These are phyloP conservation scores for Ophiocordyceps camponoti-saundersi DNA, from an alignment of 2,329 filamentous ascomycete genomes.

Conservation along the genomic window DNA sequence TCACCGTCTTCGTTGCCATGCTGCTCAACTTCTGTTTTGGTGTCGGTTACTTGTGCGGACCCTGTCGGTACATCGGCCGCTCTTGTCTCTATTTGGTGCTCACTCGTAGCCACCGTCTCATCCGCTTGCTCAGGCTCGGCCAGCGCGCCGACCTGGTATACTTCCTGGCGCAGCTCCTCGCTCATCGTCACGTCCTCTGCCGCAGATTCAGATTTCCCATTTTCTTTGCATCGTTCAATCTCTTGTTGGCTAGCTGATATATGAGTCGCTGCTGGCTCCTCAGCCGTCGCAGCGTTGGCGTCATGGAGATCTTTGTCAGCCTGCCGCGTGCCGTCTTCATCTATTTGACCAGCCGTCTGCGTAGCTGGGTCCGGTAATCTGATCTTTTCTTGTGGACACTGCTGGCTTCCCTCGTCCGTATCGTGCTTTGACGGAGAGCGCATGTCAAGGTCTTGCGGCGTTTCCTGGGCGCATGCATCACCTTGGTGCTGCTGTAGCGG, in stretches of 20 bases:
- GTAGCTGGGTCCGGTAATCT: background rate
- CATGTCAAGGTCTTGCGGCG: background rate
- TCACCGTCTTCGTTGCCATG: background rate
- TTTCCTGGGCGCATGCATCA: background rate
- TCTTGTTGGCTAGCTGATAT: no score
- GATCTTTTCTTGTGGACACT: background rate
- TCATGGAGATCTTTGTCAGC: no score
- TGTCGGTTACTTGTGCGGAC: background rate
- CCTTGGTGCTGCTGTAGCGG: background rate
- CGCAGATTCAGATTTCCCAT: background rate
- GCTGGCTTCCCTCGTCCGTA: background rate
- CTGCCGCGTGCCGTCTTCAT: background rate
- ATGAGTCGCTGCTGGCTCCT: no score
- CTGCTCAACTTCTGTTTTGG: background rate
- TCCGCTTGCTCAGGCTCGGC: background rate
- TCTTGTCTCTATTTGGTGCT: background rate
- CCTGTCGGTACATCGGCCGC: background rate
- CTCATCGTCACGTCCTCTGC: background rate
- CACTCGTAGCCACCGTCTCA: background rate
- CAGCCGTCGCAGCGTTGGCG: no score
- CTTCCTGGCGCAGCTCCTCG: background rate
- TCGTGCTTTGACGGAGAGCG: background rate
- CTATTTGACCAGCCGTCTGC: background rate
- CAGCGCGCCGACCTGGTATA: constrained; percentile 1
- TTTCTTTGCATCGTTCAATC: background rate